Evolutionary conservation across 352 stramenopile species (phyloP), one percentile per base, ranked within the genome.

Genomic region (Pythium pyrilobum): DNA sequence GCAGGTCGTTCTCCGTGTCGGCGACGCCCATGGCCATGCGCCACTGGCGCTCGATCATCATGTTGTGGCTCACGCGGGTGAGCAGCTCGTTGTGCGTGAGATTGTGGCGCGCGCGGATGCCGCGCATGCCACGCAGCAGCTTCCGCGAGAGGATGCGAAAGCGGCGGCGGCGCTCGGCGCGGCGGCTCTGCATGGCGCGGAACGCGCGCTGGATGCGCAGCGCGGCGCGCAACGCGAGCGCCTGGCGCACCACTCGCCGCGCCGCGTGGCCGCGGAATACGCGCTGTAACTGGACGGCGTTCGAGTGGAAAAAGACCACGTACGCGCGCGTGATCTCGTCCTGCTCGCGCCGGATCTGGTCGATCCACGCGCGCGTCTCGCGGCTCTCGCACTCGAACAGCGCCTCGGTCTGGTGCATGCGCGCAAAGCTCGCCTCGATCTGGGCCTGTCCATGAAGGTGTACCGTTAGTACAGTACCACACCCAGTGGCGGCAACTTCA

Each of bases 261-360:
- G 88, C 89, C 2, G 79, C 52, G 66, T 87, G 71, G 0, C 94
- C 94, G 11, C 92, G 80, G 51, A 88, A 97, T 6, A 87, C 67
- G 2, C 91, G 79, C 66, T 98, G 91, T 39, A 98, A 85, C 15
- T 82, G 62, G 4, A 37, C 40, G 0, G 52, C 59, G 18, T 18
- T 59, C 10, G 24, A 48, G 29, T 66, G 32, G 45, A 66, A 58
- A 0, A 60, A 37, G 5, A n/a, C 29, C 4, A 49, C 8, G 24
- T 60, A 59, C 28, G 36, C 29, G 7, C 24, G 27, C 5, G 57
- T 27, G 12, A 65, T 47, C 6, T 33, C 28, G n/a, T 60, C 43
- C 37, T 64, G 57, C 18, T 65, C 57, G 7, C 16, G 12, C 12
- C 47, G 36, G 32, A 60, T 32, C 18, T 38, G 49, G 29, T 42